Evolutionary conservation across 306 rosid genomes (phyloP).

Genomic region (Luffa acutangula): DNA sequence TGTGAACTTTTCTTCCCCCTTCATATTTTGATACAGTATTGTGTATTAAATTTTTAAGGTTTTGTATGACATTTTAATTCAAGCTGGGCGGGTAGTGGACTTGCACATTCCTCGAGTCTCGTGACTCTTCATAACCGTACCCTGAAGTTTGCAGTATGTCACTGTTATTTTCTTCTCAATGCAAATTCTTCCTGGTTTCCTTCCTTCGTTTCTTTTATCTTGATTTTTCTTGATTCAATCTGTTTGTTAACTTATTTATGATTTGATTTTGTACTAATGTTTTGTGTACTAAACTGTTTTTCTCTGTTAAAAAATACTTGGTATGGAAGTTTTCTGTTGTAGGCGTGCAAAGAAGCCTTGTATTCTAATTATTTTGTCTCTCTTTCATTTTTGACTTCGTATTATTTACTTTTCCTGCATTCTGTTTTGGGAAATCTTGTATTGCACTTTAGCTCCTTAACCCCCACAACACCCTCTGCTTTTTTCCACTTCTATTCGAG

Average conservation of each 20-base stretch:
- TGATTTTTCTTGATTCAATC: not conserved
- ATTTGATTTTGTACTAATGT: not conserved
- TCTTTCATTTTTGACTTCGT: not conserved
- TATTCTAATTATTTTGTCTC: not conserved
- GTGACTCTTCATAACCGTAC: conserved; percentile 71
- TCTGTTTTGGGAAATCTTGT: conserved; percentile 7
- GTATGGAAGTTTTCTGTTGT: not conserved
- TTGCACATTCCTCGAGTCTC: conserved; percentile 73
- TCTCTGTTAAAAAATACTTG: not conserved
- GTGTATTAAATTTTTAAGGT: conserved; percentile 16
- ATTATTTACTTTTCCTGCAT: conserved; percentile 2
- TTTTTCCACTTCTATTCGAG: not conserved
- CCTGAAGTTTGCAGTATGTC: conserved; percentile 72
- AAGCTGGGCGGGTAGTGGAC: conserved; percentile 80
- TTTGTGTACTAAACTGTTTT: not conserved
- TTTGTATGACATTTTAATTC: conserved; percentile 74
- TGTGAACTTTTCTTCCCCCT: not conserved
- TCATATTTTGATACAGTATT: not conserved
- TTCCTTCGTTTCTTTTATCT: not conserved
- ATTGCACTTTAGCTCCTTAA: not conserved
- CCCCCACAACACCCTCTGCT: not conserved
- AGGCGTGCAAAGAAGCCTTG: conserved; percentile 5
- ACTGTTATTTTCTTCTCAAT: not conserved
- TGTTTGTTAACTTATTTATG: not conserved
- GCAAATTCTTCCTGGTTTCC: not conserved